Conservation (phyloP, 2,329 filamentous ascomycete species). For the Penicillium sumatraense region DNA sequence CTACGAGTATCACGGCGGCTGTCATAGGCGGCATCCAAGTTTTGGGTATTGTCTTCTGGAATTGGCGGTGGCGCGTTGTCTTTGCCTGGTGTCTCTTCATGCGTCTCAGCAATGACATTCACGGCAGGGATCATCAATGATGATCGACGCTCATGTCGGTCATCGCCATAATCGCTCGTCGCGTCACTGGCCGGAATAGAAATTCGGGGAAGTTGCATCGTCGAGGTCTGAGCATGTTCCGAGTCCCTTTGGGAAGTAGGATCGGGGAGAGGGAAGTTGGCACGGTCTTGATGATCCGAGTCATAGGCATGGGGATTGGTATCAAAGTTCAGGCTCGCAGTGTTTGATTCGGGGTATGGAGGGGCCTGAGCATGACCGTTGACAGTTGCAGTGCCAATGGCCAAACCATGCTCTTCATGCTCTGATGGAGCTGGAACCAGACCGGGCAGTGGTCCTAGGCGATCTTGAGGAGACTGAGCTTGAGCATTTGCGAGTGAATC, state of each 20-base stretch:
- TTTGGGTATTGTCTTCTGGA: conserved; percentile 30
- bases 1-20: conserved; percentile 51
- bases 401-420: conserved; percentile 16
- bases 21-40: conserved; percentile 28
- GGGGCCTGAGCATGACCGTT: conserved; percentile 1
- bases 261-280: conserved; percentile 28
- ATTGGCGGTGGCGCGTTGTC: conserved; percentile 24
- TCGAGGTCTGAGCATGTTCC: conserved; percentile 20
- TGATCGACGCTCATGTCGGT: conserved; percentile 51
- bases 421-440: conserved; percentile 13
- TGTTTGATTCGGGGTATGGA: conserved; percentile 19
- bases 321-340: conserved; percentile 26
- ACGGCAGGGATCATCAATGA: conserved; percentile 44
- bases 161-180: conserved; percentile 61
- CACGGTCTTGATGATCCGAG: conserved; percentile 19
- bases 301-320: conserved; percentile 7
- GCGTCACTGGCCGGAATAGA: conserved; percentile 53
- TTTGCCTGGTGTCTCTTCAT: conserved; percentile 18
- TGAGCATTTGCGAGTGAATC: conserved; percentile 12
- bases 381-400: conserved; percentile 17
- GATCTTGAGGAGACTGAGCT: conserved; percentile 17
- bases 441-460: conserved; percentile 17
- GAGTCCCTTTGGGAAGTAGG: conserved; percentile 18
- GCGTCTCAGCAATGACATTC: conserved; percentile 32
- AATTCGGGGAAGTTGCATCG: conserved; percentile 37